Evolutionary conservation across 2,329 filamentous ascomycete genomes (phyloP), one percentile per base, ranked within the genome.

Genomic region (Lachnellula subtilissima): DNA sequence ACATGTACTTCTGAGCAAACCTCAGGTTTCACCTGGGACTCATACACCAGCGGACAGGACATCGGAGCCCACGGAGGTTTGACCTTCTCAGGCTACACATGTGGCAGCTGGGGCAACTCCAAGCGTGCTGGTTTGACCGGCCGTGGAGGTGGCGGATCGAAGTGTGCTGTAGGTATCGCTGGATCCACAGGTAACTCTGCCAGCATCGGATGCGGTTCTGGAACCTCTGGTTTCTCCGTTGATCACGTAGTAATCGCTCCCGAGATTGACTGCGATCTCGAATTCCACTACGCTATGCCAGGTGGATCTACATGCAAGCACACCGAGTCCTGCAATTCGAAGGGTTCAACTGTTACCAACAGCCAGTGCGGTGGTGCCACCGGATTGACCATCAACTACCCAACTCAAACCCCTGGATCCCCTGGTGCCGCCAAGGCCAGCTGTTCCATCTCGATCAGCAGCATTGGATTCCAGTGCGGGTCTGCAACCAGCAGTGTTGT

Each of bases 281-380:
- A 93, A 73, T 91, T 96, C 77, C 82, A 89, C 77, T 97, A 93
- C 75, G 81, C 78, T 67, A 96, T 97, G 91, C 81, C 84, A 2
- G 89, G 93, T 71, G 89, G 89, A 65, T 86, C 83, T 14, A 82
- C 73, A 58, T 97, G 93, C 85, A 93, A 89, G 76, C 88, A 95
- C 67, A 84, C 83, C 60, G 77, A 82, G 62, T 69, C 78, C 52
- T 95, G 90, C 82, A 82, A 78, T 61, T 76, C 79, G 54, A 76
- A 79, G 15, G 89, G 89, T 67, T 86, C 84, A 56, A 82, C 80
- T 48, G 79, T 97, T 66, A 75, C 83, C 74, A 97, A 97, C 82
- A 83, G 78, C 59, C 91, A 97, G 80, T 97, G 93, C 72, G 93
- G 91, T 82, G 92, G 92, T 73, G 92, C 93, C 62, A 90, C 81